phyloP scores from a whole-genome alignment of 75 land plant genomes.

The Picea sitchensis region DNA sequence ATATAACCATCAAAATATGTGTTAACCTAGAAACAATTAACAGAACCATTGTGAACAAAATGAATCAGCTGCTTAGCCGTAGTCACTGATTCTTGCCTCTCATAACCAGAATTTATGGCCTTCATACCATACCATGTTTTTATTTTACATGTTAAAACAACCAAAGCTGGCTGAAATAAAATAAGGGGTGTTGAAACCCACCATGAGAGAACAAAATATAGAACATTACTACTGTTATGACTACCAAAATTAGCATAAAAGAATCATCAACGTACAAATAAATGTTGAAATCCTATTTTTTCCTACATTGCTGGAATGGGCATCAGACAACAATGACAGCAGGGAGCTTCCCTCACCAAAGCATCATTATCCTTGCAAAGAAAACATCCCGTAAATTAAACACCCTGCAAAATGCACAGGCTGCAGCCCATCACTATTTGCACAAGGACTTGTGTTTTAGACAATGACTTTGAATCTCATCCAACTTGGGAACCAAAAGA shows the following conservation, averaged over 20 bases:
- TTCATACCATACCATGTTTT: not conserved
- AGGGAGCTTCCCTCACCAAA: not conserved
- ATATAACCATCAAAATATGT: not conserved
- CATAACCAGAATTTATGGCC: not conserved
- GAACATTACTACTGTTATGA: not conserved
- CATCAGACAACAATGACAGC: not conserved
- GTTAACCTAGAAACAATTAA: not conserved
- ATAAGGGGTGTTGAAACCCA: not conserved
- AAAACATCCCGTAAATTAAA: not conserved
- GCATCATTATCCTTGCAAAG: not conserved
- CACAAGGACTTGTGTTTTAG: not conserved
- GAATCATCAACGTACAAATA: not conserved
- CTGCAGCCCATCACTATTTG: not conserved
- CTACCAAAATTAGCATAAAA: not conserved
- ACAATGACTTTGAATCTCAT: not conserved
- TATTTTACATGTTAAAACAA: not conserved
- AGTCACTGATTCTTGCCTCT: not conserved
- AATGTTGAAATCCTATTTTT: not conserved
- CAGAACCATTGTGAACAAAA: not conserved
- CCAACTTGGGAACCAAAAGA: not conserved
- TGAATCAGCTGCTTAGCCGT: not conserved
- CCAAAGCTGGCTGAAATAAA: not conserved
- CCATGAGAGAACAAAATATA: not conserved
- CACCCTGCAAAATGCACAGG: constrained; percentile 1
- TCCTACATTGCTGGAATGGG: not conserved